Conservation (phyloP, 2,329 filamentous ascomycete genomes). For the Venturia nashicola region DNA sequence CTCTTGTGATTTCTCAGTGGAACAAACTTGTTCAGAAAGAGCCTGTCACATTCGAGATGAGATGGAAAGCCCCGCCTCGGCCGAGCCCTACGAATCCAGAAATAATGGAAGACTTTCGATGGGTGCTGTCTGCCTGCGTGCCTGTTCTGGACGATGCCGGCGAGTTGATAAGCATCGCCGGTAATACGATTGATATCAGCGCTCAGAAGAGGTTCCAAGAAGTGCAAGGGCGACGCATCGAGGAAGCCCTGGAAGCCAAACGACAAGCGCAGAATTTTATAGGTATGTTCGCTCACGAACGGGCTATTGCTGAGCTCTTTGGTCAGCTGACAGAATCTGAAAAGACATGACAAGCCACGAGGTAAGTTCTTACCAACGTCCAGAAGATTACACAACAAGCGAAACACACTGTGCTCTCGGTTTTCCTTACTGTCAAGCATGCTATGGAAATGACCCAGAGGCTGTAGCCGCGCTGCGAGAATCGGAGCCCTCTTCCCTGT, state of each 20-base stretch:
- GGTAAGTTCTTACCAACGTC: neutral
- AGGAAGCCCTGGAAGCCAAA: slow-evolving; percentile 9
- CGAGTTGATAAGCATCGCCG: slow-evolving; percentile 19
- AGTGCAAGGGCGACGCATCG: slow-evolving; percentile 3
- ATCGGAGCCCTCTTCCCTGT: no score
- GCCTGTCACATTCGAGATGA: slow-evolving; percentile 22
- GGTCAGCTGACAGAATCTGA: neutral
- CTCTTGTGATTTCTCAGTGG: slow-evolving; percentile 20
- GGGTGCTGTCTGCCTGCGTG: slow-evolving; percentile 20
- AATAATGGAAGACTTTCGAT: slow-evolving; percentile 13
- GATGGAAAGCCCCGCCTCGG: slow-evolving; percentile 17
- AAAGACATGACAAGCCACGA: slow-evolving; percentile 8
- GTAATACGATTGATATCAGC: slow-evolving; percentile 21
- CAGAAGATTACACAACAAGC: neutral
- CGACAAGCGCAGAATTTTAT: slow-evolving; percentile 11
- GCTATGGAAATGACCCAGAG: no score
- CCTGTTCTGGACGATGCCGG: slow-evolving; percentile 19
- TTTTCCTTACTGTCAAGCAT: neutral
- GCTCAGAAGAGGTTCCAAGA: slow-evolving; percentile 20
- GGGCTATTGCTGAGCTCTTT: neutral
- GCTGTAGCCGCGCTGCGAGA: no score
- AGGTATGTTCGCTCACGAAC: neutral
- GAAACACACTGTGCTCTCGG: neutral
- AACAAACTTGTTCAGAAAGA: slow-evolving; percentile 17
- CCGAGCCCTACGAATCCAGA: neutral